phyloP scores from a whole-genome alignment of 1,139 yeast species.

The Taiozyma sp. region DNA sequence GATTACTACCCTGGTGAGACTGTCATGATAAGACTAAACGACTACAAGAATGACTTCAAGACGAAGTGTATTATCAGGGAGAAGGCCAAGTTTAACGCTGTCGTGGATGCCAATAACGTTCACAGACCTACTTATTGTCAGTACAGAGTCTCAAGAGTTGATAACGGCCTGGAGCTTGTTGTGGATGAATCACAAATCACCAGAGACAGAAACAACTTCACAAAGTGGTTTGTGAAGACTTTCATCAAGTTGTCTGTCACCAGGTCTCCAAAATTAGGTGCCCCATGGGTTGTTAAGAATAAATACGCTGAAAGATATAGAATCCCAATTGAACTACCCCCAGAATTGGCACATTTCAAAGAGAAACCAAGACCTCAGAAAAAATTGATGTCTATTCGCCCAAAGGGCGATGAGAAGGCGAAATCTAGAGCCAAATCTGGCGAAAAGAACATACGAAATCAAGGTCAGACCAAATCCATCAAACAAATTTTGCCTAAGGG shows the following conservation, averaged over 20 bases:
- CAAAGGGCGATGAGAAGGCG: slow-evolving; percentile 5
- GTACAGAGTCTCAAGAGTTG: slow-evolving; percentile 57
- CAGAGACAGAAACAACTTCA: slow-evolving; percentile 82
- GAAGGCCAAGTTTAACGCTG: slow-evolving; percentile 48
- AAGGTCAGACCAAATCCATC: not conserved
- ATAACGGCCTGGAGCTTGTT: slow-evolving; percentile 55
- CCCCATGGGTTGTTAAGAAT: slow-evolving; percentile 95
- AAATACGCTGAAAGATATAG: slow-evolving; percentile 58
- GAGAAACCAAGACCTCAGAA: slow-evolving; percentile 13
- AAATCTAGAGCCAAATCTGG: slow-evolving; percentile 4
- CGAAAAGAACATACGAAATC: not conserved
- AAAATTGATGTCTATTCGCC: slow-evolving; percentile 9
- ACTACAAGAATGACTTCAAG: slow-evolving; percentile 28
- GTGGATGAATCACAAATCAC: slow-evolving; percentile 71
- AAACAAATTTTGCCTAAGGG: slow-evolving; percentile 2
- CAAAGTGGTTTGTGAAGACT: slow-evolving; percentile 85
- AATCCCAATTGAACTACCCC: slow-evolving; percentile 55
- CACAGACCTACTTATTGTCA: slow-evolving; percentile 59
- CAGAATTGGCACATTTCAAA: slow-evolving; percentile 38
- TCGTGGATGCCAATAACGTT: slow-evolving; percentile 35
- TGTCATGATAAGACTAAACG: slow-evolving; percentile 49
- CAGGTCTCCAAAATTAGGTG: slow-evolving; percentile 81
- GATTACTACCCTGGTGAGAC: slow-evolving; percentile 93
- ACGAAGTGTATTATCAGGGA: slow-evolving; percentile 55
- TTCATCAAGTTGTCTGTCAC: slow-evolving; percentile 82